Evolutionary conservation across 345 rosid species (phyloP), one percentile per base, ranked within the genome.

Genomic region (Turritis glabra): DNA sequence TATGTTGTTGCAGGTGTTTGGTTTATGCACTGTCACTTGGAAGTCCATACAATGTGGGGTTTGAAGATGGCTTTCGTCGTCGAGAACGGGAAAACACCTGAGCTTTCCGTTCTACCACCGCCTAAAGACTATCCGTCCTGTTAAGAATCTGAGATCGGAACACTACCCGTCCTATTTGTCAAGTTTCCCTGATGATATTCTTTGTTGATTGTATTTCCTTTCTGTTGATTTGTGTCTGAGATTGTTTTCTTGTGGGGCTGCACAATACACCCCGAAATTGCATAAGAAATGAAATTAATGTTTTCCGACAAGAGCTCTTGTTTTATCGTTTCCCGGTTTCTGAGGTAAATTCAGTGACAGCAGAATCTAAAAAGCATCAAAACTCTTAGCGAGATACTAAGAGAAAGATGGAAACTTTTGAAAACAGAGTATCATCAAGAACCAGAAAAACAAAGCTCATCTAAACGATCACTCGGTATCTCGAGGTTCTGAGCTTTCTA

Each of bases 11-110:
- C 21, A 84, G 82, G 83, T 65, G 86, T 87, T 73, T 83, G 89
- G 84, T 85, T 85, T 69, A 54, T 87, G 61, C 91, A 89, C 37
- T 89, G 94, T 77, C 94, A 89, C 60, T 74, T 87, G 38, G 87
- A 87, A 62, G 81, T 85, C 27, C 87, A 85, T 46, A 85, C 85
- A 5, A 78, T 79, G 82, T 85, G 87, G 88, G 87, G 87, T 53
- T n/a, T 81, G 59, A 84, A 84, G 71, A 84, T 87, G 91, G 85
- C 87, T 33, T 85, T 87, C 15, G 79, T 85, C 2, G 83, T 85
- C 0, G 81, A 85, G 72, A 80, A 85, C n/a, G 91, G 89, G 17
- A 75, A 83, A 2, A 72, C 69, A 5, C 77, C 80, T 2, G 81
- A 81, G 48, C 72, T 82, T 65, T 80, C 86, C 0, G 54, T 85